Conservation (phyloP, 495 filamentous ascomycete species). For the Cetradonia linearis region DNA sequence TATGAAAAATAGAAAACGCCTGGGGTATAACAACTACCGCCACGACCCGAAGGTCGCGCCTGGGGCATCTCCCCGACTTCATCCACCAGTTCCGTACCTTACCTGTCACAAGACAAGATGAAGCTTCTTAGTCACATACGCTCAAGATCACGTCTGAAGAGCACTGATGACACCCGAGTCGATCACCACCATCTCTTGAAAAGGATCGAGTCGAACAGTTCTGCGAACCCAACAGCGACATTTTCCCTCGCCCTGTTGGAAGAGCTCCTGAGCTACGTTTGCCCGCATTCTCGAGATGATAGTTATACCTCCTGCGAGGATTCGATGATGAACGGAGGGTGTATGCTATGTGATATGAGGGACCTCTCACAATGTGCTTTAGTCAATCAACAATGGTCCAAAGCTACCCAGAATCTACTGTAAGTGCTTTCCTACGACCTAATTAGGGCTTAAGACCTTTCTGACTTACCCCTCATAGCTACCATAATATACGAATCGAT, state of each 20-base stretch:
- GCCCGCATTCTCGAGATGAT: conserved; percentile 69
- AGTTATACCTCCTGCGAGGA: conserved; percentile 74
- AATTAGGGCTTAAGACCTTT: neutral
- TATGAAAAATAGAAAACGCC: no score
- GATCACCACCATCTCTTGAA: neutral
- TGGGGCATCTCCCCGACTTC: neutral
- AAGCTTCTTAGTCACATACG: conserved; percentile 39
- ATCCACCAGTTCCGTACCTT: conserved; percentile 9
- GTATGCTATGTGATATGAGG: conserved; percentile 91
- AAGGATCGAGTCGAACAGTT: neutral
- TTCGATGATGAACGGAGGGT: conserved; percentile 71
- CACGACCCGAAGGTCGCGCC: no score
- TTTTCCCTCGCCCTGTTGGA: conserved; percentile 56
- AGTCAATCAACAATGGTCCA: conserved; percentile 65
- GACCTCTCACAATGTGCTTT: conserved; percentile 72
- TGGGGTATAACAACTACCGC: no score
- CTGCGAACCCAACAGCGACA: conserved; percentile 36
- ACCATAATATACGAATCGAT: conserved; percentile 84
- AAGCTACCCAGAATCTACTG: conserved; percentile 46
- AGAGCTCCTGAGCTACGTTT: conserved; percentile 69
- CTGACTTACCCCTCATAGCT: conserved; percentile 42
- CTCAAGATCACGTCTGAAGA: conserved; percentile 31
- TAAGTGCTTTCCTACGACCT: conserved; percentile 33
- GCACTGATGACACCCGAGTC: conserved; percentile 15
- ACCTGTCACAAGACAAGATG: conserved; percentile 27